Base-by-base conservation (phyloP, 345 rosid genomes). In the Stellera chamaejasme region DNA sequence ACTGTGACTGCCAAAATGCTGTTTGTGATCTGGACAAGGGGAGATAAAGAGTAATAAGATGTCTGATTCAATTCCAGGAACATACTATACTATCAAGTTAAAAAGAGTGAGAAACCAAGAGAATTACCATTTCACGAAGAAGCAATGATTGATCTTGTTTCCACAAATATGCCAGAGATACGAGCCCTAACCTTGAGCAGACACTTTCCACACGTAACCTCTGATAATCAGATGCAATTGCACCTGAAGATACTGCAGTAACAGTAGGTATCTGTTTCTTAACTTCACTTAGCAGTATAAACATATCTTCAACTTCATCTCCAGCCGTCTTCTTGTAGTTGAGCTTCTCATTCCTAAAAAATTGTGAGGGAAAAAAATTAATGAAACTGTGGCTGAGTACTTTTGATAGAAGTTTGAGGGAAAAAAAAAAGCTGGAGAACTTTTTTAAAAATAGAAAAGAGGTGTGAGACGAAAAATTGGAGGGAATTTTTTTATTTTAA, bases 161-260 rank as follows among this genome's bases (percentile, higher is more conserved):
- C 99, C 97, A 93, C 76, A 93, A 79, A 80, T 71, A 89, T 65
- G 90, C 95, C 66, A 93, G 79, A 74, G 99, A 89, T 77, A 93
- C 91, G 73, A 93, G 90, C 68, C 96, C 99, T 81, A 93, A 79
- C 83, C 97, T 82, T 67, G 97, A 93, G 75, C 99, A 93, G 65
- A 93, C 81, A 76, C 85, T 84, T 73, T 93, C 99, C 61, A 93
- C 97, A 27, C 97, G 82, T 63, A 89, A 75, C 70, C 99, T 75
- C 55, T 93, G 99, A 66, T 93, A 93, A 61, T 93, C 96, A 12
- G 97, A 93, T 48, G 97, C 97, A 71, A 93, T 93, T 19, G 97
- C 99, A 70, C 99, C 99, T 23, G 97, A 93, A 47, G 88, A 87
- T 52, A 89, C 95, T 13, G 96, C 97, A 11, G 76, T 63, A 19